A percentile compares a stretch with the other conserved stretches of the same genome.
Evolutionary conservation across 2,329 filamentous ascomycete species (phyloP).

Genomic region (Curvularia verruculosa): DNA sequence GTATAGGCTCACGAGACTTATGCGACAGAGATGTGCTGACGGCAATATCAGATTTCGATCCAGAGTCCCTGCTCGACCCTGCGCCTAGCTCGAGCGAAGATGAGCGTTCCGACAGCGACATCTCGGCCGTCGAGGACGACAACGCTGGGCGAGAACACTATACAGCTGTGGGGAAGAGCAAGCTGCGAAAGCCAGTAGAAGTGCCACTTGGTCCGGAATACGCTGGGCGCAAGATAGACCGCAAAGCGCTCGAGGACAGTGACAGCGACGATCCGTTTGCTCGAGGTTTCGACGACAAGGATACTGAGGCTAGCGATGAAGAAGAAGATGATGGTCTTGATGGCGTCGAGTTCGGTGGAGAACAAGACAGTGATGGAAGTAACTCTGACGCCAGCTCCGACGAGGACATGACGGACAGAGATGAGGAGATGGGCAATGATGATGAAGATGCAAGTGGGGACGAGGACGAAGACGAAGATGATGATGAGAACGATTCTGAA

Average conservation of each 20-base stretch:
- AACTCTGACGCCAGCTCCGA: conserved; percentile 51
- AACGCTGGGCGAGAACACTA: conserved; percentile 84
- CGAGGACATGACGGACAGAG: conserved; percentile 41
- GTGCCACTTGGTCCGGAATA: conserved; percentile 79
- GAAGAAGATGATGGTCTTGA: conserved; percentile 27
- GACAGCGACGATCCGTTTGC: conserved; percentile 61
- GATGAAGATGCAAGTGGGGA: conserved; percentile 57
- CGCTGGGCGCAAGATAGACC: conserved; percentile 74
- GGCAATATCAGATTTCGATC: conserved; percentile 71
- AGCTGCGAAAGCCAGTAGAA: conserved; percentile 74
- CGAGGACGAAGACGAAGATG: conserved; percentile 57
- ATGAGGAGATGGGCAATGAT: conserved; percentile 55
- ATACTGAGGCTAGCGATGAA: conserved; percentile 50
- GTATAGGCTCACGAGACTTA: conserved; percentile 10
- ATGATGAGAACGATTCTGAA: conserved; percentile 48
- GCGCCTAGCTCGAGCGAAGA: conserved; percentile 62
- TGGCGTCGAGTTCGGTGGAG: conserved; percentile 10
- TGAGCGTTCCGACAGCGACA: conserved; percentile 59
- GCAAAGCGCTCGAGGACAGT: conserved; percentile 64
- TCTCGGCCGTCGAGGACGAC: conserved; percentile 49
- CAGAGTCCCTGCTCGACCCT: conserved; percentile 69
- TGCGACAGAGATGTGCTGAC: neutral
- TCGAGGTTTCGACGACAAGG: conserved; percentile 51
- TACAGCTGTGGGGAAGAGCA: conserved; percentile 81
- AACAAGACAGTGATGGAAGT: conserved; percentile 32